Conservation (phyloP, 78 protist genomes). For the Chrysochromulina parva region DNA sequence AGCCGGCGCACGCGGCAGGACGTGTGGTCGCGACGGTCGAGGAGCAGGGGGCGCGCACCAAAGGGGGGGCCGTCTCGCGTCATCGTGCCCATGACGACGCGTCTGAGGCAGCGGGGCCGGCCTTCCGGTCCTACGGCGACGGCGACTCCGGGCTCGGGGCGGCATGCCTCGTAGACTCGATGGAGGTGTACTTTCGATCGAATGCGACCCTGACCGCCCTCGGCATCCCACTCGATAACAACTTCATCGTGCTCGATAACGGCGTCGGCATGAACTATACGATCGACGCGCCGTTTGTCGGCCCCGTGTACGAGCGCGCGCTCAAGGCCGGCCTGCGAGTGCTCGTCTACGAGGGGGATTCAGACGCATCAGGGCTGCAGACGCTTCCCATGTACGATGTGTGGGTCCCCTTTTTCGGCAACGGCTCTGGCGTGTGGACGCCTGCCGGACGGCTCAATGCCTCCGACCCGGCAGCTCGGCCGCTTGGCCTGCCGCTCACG, state of each 20-base stretch:
- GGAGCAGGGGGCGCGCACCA: too few relatives aligned
- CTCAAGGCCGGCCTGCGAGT: background rate
- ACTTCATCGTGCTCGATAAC: background rate
- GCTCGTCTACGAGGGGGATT: conserved; percentile 37
- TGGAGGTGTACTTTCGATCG: background rate
- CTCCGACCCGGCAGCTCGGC: background rate
- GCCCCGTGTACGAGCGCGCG: conserved; percentile 5
- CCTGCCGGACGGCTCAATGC: too few relatives aligned
- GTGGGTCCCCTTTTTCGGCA: conserved; percentile 28
- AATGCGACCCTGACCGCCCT: background rate
- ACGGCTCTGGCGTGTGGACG: background rate
- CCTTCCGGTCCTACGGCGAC: background rate
- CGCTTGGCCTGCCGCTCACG: conserved; percentile 11
- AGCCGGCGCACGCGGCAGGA: background rate
- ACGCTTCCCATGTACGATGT: conserved; percentile 18
- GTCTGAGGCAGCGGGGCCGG: too few relatives aligned
- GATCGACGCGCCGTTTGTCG: background rate
- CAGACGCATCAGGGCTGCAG: conserved; percentile 35
- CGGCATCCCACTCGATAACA: background rate
- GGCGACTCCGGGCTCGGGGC: conserved; percentile 3
- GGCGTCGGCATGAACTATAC: background rate
- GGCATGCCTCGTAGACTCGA: background rate
- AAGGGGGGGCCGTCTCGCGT: too few relatives aligned
- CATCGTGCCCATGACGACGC: too few relatives aligned
- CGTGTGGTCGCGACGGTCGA: too few relatives aligned